Percentiles rank a stretch among this genome's conserved stretches.
These are phyloP conservation scores for Phytophthora pini DNA, from an alignment of 352 stramenopile species.

Conservation along the genomic window DNA sequence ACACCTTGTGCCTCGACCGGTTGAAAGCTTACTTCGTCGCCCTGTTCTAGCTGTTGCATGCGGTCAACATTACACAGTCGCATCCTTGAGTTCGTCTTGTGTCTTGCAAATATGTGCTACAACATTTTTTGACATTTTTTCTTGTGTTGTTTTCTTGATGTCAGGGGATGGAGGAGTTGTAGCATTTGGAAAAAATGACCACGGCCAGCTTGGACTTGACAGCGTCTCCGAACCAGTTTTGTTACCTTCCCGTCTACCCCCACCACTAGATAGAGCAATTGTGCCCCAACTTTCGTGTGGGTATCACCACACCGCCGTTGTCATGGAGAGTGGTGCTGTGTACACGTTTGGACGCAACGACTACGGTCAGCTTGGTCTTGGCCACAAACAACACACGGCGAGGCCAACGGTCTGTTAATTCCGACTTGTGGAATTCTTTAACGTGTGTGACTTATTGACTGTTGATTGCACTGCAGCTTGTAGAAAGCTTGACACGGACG, in stretches of 20 bases:
- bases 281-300: conserved; percentile 87
- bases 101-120: not conserved
- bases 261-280: conserved; percentile 64
- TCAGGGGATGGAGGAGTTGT: conserved; percentile 68
- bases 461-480: conserved; percentile 38
- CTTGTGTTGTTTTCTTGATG: too few relatives aligned
- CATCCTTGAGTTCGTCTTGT: conserved; percentile 52
- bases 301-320: conserved; percentile 92
- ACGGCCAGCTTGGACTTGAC: conserved; percentile 89
- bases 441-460: not conserved
- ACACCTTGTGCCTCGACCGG: conserved; percentile 62
- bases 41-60: conserved; percentile 83
- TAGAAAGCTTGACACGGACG: conserved; percentile 57
- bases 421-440: not conserved
- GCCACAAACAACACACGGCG: conserved; percentile 76
- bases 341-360: conserved; percentile 94
- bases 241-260: conserved; percentile 52
- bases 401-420: conserved; percentile 44
- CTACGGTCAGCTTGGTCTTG: conserved; percentile 93
- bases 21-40: conserved; percentile 55
- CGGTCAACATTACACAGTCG: conserved; percentile 91
- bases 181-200: conserved; percentile 93
- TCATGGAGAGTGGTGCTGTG: conserved; percentile 72
- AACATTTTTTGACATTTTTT: not conserved
- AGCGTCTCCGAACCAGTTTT: conserved; percentile 50